Evolutionary conservation across 2,329 filamentous ascomycete genomes (phyloP).

Genomic region (Sclerotinia borealis): DNA sequence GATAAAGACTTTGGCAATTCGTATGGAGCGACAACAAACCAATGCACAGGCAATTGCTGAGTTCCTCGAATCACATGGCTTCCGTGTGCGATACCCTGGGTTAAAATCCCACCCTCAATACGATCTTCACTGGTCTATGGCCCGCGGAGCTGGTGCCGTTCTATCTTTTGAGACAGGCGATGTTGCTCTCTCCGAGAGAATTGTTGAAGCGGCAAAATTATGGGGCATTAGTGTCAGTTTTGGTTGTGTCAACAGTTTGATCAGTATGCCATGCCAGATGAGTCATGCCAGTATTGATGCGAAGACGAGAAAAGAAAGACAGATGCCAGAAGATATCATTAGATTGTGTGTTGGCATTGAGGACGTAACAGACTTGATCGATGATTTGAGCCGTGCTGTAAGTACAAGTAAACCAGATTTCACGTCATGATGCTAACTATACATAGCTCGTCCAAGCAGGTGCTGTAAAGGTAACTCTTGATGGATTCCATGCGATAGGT

Average conservation of each 20-base stretch:
- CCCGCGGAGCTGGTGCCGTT: constrained; percentile 87
- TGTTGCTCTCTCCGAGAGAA: constrained; percentile 73
- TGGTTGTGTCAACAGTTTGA: constrained; percentile 95
- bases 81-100: constrained; percentile 92
- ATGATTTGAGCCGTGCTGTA: constrained; percentile 86
- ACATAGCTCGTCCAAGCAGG: constrained; percentile 82
- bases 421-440: constrained; percentile 20
- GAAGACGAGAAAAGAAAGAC: constrained; percentile 80
- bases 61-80: constrained; percentile 85
- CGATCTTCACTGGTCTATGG: constrained; percentile 91
- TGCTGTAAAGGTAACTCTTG: constrained; percentile 77
- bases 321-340: constrained; percentile 96
- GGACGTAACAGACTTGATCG: constrained; percentile 83
- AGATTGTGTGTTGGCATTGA: constrained; percentile 94
- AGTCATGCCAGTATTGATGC: constrained; percentile 97
- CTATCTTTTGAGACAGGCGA: constrained; percentile 95
- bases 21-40: constrained; percentile 96
- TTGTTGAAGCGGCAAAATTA: constrained; percentile 85
- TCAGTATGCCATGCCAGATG: constrained; percentile 99
- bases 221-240: constrained; percentile 98
- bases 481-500: constrained; percentile 65
- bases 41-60: constrained; percentile 88
- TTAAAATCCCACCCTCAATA: constrained; percentile 95
- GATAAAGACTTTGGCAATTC: constrained; percentile 92
- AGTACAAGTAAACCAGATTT: constrained; percentile 39